Percentiles rank a stretch among this genome's conserved stretches.
These are phyloP conservation scores for Polyplosphaeria fusca DNA, from an alignment of 495 filamentous ascomycete genomes.

Conservation along the genomic window DNA sequence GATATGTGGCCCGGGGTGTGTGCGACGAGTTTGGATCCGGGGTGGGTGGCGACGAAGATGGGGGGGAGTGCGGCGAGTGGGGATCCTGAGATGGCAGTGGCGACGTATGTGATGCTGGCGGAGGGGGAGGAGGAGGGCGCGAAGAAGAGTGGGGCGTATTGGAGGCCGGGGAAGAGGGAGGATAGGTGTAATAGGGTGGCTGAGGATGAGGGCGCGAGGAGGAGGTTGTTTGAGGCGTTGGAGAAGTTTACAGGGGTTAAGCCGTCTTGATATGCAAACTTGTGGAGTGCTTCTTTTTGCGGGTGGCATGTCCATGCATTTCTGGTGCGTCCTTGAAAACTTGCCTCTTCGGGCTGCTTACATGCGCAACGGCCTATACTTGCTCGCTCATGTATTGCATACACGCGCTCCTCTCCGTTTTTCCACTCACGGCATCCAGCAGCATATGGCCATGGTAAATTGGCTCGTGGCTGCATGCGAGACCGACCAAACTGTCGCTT, in stretches of 20 bases:
- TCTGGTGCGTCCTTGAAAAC: no score
- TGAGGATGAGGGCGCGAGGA: not conserved
- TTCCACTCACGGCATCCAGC: no score
- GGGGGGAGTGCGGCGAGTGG: slow-evolving; percentile 51
- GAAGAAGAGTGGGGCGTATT: slow-evolving; percentile 1
- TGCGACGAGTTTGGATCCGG: slow-evolving; percentile 55
- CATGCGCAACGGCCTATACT: no score
- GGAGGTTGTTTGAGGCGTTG: not conserved
- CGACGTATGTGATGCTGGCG: slow-evolving; percentile 12
- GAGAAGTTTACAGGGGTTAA: not conserved
- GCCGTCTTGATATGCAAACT: no score
- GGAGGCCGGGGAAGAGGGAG: not conserved
- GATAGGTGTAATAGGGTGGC: not conserved
- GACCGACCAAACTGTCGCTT: no score
- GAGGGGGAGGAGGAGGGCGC: slow-evolving; percentile 6
- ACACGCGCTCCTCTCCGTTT: no score
- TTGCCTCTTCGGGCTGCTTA: no score
- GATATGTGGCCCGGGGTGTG: slow-evolving; percentile 49
- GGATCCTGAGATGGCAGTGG: not conserved
- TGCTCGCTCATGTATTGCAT: no score
- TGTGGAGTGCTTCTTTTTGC: no score
- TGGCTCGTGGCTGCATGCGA: no score
- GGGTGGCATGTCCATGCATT: no score
- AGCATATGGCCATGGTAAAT: no score
- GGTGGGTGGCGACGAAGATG: slow-evolving; percentile 64